Base-by-base conservation (phyloP, 768 basidiomycete genomes). In the Fomitopsis pulvina region DNA sequence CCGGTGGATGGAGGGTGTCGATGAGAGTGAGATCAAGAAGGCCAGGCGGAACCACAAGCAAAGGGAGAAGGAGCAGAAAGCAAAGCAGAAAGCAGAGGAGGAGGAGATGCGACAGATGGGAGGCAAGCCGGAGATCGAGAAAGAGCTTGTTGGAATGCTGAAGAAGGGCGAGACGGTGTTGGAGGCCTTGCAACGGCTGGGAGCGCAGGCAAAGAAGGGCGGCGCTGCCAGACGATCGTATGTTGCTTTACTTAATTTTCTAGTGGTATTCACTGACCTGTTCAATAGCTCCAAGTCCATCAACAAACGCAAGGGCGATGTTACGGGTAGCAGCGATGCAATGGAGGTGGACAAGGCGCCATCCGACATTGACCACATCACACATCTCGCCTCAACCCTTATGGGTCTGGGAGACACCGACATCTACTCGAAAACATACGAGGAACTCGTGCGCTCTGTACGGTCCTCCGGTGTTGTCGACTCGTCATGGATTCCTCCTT, bases 1-100 rank as follows among this genome's bases (percentile, higher is more conserved):
- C 67, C 79, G 80, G 28, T 99, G 96, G 96, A 87, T 99, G 80
- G 89, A 92, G n/a, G 84, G 81, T 1, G 56, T 94, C 29, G 85
- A 85, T 59, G 92, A 95, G 60, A 75, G 73, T 52, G 89, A 85
- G 56, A 95, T 99, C 58, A 87, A 86, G 68, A 74, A 77, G 54
- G 94, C 95, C 21, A 69, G 86, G 30, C 78, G 77, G 52, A 79
- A 77, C 46, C 92, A 95, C 66, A 77, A 81, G 51, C 78, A 80
- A 50, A 82, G 83, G 57, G 90, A 92, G 58, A 80, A 78, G 58
- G 67, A 76, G 54, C 85, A 92, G 66, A 75, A 64, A 66, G 80
- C 85, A 61, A 81, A 78, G 62, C 73, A 81, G 52, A 69, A 76
- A 57, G 81, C 81, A 2, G 87, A 94, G 65, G 87, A 90, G 65